phyloP scores from a whole-genome alignment of 495 filamentous ascomycete species.

The Aspergillus nanangensis region DNA sequence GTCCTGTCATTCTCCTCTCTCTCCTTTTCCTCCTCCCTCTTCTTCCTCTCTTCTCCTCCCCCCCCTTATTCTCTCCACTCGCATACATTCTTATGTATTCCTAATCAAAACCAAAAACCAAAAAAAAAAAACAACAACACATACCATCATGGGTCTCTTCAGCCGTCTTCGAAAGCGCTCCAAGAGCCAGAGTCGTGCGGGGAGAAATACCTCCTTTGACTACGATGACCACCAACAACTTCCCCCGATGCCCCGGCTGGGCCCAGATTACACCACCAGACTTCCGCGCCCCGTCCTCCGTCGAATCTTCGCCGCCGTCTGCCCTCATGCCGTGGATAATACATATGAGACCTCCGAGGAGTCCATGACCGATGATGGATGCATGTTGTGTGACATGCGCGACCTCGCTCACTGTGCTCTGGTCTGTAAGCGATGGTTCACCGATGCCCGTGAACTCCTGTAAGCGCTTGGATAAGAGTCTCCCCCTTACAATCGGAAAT shows the following conservation, averaged over 20 bases:
- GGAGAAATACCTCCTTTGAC: constrained; percentile 13
- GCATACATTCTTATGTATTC: neutral
- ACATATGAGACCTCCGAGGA: constrained; percentile 79
- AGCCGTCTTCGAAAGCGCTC: constrained; percentile 31
- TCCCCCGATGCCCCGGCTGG: constrained; percentile 17
- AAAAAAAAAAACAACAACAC: neutral
- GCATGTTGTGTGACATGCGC: constrained; percentile 93
- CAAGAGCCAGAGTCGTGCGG: constrained; percentile 29
- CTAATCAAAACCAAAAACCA: no score
- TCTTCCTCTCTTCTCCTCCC: constrained; percentile 1
- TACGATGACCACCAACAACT: constrained; percentile 12
- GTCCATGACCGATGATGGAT: constrained; percentile 76
- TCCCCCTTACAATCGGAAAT: no score
- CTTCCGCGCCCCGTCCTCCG: constrained; percentile 62
- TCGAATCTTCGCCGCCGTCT: constrained; percentile 74
- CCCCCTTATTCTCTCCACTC: neutral
- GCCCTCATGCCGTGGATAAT: constrained; percentile 75
- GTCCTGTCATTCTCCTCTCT: no score
- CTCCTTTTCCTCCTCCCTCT: constrained; percentile 7
- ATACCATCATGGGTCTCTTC: constrained; percentile 32
- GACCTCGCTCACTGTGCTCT: constrained; percentile 77
- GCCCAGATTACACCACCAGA: constrained; percentile 41
- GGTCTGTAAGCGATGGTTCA: constrained; percentile 71
- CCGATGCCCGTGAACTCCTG: constrained; percentile 50
- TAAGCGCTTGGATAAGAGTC: no score